Percentiles rank a stretch among this genome's conserved stretches.
Conservation (phyloP, 768 basidiomycete genomes). For the Coprinopsis sp. region DNA sequence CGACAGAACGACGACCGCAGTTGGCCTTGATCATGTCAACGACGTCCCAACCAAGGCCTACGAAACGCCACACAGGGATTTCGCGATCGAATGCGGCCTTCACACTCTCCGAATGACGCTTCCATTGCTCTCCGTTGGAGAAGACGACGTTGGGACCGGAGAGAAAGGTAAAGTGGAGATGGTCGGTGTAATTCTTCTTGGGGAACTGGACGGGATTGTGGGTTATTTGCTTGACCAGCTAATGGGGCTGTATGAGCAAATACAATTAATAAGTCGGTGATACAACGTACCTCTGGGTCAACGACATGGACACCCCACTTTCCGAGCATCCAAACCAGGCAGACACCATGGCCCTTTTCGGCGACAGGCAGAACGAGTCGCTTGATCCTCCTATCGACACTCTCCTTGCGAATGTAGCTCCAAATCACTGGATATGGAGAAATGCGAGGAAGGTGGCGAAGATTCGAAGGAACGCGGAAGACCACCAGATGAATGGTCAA, state of each 20-base stretch:
- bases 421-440: constrained; percentile 26
- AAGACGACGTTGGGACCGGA: constrained; percentile 32
- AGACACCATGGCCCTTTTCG: constrained; percentile 26
- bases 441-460: constrained; percentile 32
- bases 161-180: constrained; percentile 33
- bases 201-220: constrained; percentile 22
- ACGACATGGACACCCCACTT: constrained; percentile 38
- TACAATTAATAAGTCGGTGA: background rate
- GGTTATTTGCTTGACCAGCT: constrained; percentile 23
- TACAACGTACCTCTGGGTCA: constrained; percentile 25
- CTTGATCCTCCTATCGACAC: constrained; percentile 29
- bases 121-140: constrained; percentile 35
- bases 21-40: constrained; percentile 26
- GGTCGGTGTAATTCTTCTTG: constrained; percentile 27
- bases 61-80: constrained; percentile 30
- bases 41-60: constrained; percentile 26
- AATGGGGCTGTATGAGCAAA: background rate
- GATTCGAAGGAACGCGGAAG: background rate
- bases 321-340: constrained; percentile 35
- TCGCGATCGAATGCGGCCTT: constrained; percentile 29
- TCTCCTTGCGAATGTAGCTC: constrained; percentile 31
- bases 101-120: constrained; percentile 30
- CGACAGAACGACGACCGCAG: too few species aligned
- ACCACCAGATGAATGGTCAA: background rate
- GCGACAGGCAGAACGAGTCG: constrained; percentile 33